These are phyloP conservation scores for Solanum chacoense DNA, from an alignment of 305 asterid species.

Conservation along the genomic window DNA sequence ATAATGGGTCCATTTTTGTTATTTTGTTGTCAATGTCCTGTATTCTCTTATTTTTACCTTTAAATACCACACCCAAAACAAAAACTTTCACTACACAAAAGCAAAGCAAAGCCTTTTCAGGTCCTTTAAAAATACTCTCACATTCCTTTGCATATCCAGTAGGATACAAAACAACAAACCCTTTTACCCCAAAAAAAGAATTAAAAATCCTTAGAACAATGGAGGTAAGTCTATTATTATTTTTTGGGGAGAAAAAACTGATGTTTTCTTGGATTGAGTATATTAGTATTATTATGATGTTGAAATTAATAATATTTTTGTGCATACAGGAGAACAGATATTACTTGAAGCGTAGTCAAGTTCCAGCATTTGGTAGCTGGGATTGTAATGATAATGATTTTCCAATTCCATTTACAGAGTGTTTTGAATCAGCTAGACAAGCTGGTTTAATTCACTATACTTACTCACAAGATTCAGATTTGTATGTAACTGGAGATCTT, in stretches of 20 bases:
- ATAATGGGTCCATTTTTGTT: not conserved
- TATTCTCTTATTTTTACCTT: not conserved
- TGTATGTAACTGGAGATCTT: conserved; percentile 16
- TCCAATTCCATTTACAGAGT: conserved; percentile 8
- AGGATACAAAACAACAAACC: not conserved
- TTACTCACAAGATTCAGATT: conserved; percentile 10
- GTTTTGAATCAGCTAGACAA: conserved; percentile 16
- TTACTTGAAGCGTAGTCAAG: conserved; percentile 1
- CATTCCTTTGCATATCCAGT: not conserved
- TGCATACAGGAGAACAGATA: not conserved
- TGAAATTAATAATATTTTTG: not conserved
- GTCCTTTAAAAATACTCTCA: not conserved
- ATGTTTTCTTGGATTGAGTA: not conserved
- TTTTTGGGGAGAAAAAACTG: no score
- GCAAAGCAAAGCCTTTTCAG: not conserved
- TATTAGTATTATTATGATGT: not conserved
- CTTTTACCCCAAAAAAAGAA: no score
- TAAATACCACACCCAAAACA: not conserved
- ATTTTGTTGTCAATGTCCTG: not conserved
- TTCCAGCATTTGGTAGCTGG: conserved; percentile 19
- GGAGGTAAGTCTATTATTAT: not conserved
- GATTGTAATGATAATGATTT: not conserved
- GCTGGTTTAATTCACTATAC: conserved; percentile 1
- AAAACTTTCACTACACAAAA: not conserved
- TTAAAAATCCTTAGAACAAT: not conserved